A percentile compares a stretch with the other conserved stretches of the same genome.
Evolutionary conservation across 306 rosid genomes (phyloP).

Genomic region (Glycine tomentella): DNA sequence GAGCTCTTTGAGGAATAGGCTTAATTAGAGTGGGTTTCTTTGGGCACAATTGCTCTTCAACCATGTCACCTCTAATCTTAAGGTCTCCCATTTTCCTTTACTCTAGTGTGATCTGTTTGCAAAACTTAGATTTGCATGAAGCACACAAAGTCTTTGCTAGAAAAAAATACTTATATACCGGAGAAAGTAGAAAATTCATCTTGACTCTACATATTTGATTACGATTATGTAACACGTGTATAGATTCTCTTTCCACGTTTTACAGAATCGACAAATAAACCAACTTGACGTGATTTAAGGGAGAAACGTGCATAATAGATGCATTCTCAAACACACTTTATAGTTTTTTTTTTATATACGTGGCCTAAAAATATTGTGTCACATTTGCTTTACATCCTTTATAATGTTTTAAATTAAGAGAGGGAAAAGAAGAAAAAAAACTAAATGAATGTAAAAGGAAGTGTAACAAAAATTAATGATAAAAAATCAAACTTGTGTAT

Average conservation of each 20-base stretch:
- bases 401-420: neutral
- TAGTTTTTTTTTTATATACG: neutral
- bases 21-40: slow-evolving; percentile 15
- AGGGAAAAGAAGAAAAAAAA: neutral
- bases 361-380: too few species aligned
- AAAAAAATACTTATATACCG: neutral
- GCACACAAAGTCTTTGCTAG: neutral
- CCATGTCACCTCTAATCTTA: neutral
- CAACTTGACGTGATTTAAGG: too few species aligned
- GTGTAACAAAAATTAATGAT: neutral
- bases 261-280: too few species aligned
- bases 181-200: neutral
- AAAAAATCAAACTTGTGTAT: neutral
- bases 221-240: too few species aligned
- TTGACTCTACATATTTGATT: accelerated
- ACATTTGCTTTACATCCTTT: neutral
- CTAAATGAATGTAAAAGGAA: neutral
- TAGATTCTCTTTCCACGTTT: too few species aligned
- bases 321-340: neutral
- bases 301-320: too few species aligned
- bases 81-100: slow-evolving; percentile 26
- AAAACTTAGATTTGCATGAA: neutral
- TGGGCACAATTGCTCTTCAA: neutral
- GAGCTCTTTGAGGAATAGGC: slow-evolving; percentile 19
- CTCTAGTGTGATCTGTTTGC: too few species aligned